These are phyloP conservation scores for Botryosphaeria dothidea DNA, from an alignment of 2,329 filamentous ascomycete genomes.

Conservation along the genomic window DNA sequence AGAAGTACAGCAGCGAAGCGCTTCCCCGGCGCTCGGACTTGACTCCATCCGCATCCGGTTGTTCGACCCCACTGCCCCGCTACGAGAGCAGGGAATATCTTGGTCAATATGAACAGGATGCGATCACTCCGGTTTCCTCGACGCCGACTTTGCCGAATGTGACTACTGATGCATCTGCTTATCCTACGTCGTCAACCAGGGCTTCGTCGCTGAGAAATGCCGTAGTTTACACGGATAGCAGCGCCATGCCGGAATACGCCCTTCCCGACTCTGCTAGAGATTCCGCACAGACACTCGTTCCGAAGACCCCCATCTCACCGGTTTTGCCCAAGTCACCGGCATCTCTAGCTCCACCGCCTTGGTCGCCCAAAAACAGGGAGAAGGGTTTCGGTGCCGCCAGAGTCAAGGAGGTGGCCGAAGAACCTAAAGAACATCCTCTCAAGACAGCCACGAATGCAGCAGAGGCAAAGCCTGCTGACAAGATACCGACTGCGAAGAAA, in stretches of 20 bases:
- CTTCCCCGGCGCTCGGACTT: conserved; percentile 11
- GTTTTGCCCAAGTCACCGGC: conserved; percentile 12
- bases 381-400: conserved; percentile 7
- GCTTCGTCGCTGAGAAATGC: conserved; percentile 15
- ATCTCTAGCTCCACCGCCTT: neutral
- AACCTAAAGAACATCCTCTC: conserved; percentile 12
- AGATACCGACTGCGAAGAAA: conserved; percentile 20
- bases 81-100: conserved; percentile 16
- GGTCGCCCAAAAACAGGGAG: conserved; percentile 17
- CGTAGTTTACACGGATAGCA: conserved; percentile 8
- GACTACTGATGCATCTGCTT: neutral
- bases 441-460: neutral
- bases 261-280: conserved; percentile 8
- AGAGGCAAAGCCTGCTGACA: neutral
- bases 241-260: conserved; percentile 4
- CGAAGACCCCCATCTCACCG: neutral
- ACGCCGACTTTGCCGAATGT: conserved; percentile 13
- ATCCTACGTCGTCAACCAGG: conserved; percentile 4
- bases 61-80: conserved; percentile 19
- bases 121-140: conserved; percentile 14
- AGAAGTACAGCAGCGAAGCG: conserved; percentile 9
- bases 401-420: conserved; percentile 8
- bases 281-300: conserved; percentile 16
- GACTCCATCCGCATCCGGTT: conserved; percentile 13
- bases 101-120: conserved; percentile 13